Percentiles rank a stretch among this genome's conserved stretches.
Evolutionary conservation across 1,284 basidiomycete species (phyloP).

Genomic region (Ganoderma leucocontextum): DNA sequence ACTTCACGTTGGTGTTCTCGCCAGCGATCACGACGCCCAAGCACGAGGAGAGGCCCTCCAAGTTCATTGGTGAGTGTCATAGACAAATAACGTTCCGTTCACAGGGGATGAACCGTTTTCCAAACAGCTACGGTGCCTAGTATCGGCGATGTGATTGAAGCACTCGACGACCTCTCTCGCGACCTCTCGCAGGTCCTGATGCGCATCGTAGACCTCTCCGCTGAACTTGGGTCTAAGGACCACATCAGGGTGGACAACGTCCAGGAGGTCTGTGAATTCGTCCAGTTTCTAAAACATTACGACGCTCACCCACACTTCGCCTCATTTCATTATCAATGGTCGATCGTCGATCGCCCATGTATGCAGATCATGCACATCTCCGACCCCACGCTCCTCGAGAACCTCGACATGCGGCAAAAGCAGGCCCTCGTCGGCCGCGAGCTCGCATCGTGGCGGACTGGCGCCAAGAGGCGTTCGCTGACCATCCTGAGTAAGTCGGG

Average conservation of each 20-base stretch:
- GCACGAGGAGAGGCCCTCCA: conserved; percentile 53
- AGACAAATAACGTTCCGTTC: too few relatives aligned
- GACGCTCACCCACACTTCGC: neutral
- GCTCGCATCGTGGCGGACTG: conserved; percentile 57
- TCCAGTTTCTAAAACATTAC: neutral
- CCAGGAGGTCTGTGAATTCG: conserved; percentile 59
- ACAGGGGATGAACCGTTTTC: too few relatives aligned
- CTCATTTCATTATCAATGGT: too few relatives aligned
- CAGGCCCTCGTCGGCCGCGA: conserved; percentile 68
- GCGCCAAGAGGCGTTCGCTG: conserved; percentile 57
- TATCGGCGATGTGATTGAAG: conserved; percentile 77
- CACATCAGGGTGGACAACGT: conserved; percentile 77
- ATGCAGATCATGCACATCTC: conserved; percentile 63
- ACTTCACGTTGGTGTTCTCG: conserved; percentile 71
- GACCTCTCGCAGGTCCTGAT: conserved; percentile 69
- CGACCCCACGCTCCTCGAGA: conserved; percentile 63
- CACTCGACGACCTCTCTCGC: conserved; percentile 67
- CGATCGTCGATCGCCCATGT: neutral
- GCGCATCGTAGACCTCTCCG: conserved; percentile 72
- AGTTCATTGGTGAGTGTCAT: conserved; percentile 46
- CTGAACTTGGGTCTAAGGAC: conserved; percentile 76
- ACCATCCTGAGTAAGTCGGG: conserved; percentile 59
- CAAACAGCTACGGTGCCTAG: conserved; percentile 75
- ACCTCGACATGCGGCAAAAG: conserved; percentile 74
- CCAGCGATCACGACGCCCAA: conserved; percentile 60